A percentile compares a stretch with the other conserved stretches of the same genome.
Evolutionary conservation across 1,139 yeast species (phyloP).

Genomic region (Blastobotrys proliferans): DNA sequence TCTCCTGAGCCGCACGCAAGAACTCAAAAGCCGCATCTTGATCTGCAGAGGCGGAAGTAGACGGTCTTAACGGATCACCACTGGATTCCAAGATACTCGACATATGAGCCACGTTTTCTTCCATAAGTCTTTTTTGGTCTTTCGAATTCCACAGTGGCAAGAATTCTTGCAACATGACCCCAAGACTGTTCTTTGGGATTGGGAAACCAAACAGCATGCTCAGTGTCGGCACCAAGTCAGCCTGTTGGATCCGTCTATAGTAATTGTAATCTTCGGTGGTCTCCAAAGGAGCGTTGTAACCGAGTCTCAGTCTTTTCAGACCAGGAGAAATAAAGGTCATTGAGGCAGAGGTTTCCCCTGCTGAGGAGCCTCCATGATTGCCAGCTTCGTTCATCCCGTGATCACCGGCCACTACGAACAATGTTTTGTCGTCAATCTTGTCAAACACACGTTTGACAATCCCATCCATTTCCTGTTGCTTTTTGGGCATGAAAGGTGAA

Average conservation of each 20-base stretch:
- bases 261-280: slow-evolving; percentile 47
- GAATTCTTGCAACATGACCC: slow-evolving; percentile 59
- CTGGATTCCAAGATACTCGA: slow-evolving; percentile 2
- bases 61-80: no score
- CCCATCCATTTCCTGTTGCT: slow-evolving; percentile 81
- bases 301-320: slow-evolving; percentile 34
- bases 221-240: slow-evolving; percentile 85
- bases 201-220: slow-evolving; percentile 71
- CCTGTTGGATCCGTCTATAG: slow-evolving; percentile 59
- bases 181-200: slow-evolving; percentile 81
- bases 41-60: neutral
- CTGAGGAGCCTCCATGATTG: slow-evolving; percentile 92
- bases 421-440: slow-evolving; percentile 50
- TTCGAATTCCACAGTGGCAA: slow-evolving; percentile 47
- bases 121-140: slow-evolving; percentile 42
- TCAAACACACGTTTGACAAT: slow-evolving; percentile 54
- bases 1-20: slow-evolving; percentile 49
- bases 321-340: slow-evolving; percentile 63
- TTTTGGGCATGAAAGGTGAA: slow-evolving; percentile 72
- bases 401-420: slow-evolving; percentile 81
- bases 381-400: slow-evolving; percentile 92
- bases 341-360: slow-evolving; percentile 88
- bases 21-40: slow-evolving; percentile 35
- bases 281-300: slow-evolving; percentile 40
- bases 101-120: slow-evolving; percentile 42